phyloP scores from a whole-genome alignment of 331 rosid genomes.

The Erythrophleum ivorense region DNA sequence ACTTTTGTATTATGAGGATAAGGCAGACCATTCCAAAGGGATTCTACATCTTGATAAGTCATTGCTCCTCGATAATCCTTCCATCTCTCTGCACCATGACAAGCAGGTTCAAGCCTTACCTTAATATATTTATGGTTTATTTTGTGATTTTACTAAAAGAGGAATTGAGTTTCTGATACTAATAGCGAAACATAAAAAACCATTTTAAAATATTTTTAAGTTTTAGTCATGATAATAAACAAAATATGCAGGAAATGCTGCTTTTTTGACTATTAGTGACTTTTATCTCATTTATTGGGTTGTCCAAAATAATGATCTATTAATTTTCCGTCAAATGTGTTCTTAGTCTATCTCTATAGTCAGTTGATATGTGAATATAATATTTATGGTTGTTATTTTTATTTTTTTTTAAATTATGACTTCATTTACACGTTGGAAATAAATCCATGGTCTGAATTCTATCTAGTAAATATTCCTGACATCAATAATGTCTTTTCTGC shows the following conservation, averaged over 20 bases:
- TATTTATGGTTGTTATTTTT: too few relatives aligned
- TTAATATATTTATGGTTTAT: constrained; percentile 40
- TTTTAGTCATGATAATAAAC: constrained; percentile 4
- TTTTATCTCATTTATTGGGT: constrained; percentile 15
- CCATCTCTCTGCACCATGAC: constrained; percentile 87
- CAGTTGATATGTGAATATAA: constrained; percentile 3
- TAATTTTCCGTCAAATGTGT: constrained; percentile 15
- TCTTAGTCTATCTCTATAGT: constrained; percentile 15
- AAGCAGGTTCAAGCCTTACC: constrained; percentile 65
- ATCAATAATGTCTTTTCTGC: constrained; percentile 44
- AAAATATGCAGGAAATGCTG: constrained; percentile 9
- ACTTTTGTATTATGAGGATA: constrained; percentile 89
- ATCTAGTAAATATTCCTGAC: constrained; percentile 24
- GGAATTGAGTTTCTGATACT: constrained; percentile 12
- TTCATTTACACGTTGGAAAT: constrained; percentile 1
- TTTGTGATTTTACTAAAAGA: constrained; percentile 31
- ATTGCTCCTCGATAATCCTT: constrained; percentile 70
- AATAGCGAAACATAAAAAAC: neutral
- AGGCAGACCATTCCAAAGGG: constrained; percentile 71
- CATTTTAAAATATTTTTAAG: neutral
- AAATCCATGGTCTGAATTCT: constrained; percentile 19
- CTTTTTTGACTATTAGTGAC: constrained; percentile 12
- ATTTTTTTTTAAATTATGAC: neutral
- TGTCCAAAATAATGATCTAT: constrained; percentile 17
- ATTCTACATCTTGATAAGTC: constrained; percentile 76